These are phyloP conservation scores for Eucalyptus cloeziana DNA, from an alignment of 345 rosid species.

Conservation along the genomic window DNA sequence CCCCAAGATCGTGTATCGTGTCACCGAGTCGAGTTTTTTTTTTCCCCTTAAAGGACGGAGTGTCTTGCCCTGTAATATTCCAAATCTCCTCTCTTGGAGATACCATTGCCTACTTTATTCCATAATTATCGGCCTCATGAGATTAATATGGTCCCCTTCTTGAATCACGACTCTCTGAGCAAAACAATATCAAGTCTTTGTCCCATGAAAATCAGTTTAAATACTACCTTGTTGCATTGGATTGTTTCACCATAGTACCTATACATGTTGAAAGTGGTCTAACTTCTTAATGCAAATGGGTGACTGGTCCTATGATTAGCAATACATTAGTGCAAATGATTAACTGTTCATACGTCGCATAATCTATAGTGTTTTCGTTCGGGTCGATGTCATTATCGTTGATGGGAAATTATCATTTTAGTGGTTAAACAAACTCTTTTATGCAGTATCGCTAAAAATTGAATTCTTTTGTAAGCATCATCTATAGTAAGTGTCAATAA, in stretches of 20 bases:
- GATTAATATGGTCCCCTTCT: background rate
- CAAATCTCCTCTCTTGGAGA: background rate
- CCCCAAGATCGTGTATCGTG: rapidly evolving
- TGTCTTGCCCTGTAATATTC: background rate
- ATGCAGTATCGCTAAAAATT: rapidly evolving
- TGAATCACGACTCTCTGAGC: background rate
- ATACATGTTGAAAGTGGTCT: background rate
- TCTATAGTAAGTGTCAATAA: background rate
- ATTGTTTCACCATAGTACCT: background rate
- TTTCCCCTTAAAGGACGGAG: background rate
- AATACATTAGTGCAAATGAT: background rate
- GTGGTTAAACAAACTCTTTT: background rate
- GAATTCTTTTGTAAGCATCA: background rate
- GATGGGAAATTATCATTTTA: background rate
- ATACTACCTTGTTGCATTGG: background rate
- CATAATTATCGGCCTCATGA: background rate
- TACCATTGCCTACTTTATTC: background rate
- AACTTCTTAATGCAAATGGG: background rate
- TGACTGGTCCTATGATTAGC: background rate
- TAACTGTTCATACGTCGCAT: background rate
- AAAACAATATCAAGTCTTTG: background rate
- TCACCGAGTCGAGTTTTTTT: background rate
- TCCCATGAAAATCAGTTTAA: background rate
- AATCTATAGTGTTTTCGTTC: too few relatives aligned
- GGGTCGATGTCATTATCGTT: background rate